These are phyloP conservation scores for Botrytis cinerea DNA, from an alignment of 2,329 filamentous ascomycete species.

Conservation along the genomic window DNA sequence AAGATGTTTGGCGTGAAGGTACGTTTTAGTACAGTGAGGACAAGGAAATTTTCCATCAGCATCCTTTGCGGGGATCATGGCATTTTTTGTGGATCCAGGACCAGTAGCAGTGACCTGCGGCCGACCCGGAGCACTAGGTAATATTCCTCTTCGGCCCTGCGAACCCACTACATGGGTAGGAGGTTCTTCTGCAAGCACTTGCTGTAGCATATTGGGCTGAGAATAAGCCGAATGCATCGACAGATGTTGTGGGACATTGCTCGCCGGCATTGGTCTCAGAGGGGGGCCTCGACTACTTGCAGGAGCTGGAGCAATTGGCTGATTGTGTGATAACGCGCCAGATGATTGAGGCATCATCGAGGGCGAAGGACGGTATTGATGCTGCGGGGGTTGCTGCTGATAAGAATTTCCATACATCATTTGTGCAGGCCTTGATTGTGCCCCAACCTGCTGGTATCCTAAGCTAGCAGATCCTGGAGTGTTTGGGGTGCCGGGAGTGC, in stretches of 20 bases:
- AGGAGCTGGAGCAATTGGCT: conserved; percentile 75
- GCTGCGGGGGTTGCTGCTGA: conserved; percentile 31
- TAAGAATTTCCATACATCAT: conserved; percentile 39
- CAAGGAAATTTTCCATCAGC: conserved; percentile 98
- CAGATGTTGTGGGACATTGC: conserved; percentile 53
- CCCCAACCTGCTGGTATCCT: conserved; percentile 58
- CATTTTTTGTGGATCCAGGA: conserved; percentile 70
- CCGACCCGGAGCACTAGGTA: conserved; percentile 86
- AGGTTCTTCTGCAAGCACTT: conserved; percentile 60
- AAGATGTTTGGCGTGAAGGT: conserved; percentile 93
- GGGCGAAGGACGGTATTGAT: conserved; percentile 54
- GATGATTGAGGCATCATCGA: conserved; percentile 68
- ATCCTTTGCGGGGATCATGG: conserved; percentile 88
- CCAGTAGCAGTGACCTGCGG: conserved; percentile 74
- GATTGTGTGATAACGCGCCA: conserved; percentile 68
- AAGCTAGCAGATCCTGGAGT: conserved; percentile 59
- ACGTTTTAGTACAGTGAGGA: conserved; percentile 97
- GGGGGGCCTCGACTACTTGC: conserved; percentile 54
- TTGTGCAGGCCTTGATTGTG: conserved; percentile 35
- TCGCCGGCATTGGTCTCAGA: conserved; percentile 68
- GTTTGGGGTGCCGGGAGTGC: conserved; percentile 63
- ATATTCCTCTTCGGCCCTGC: conserved; percentile 85
- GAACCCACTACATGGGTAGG: conserved; percentile 93
- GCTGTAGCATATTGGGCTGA: conserved; percentile 57
- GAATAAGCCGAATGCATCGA: conserved; percentile 58